A percentile compares a stretch with the other conserved stretches of the same genome.
Conservation (phyloP, 306 rosid species). For the Dalbergia oliveri region DNA sequence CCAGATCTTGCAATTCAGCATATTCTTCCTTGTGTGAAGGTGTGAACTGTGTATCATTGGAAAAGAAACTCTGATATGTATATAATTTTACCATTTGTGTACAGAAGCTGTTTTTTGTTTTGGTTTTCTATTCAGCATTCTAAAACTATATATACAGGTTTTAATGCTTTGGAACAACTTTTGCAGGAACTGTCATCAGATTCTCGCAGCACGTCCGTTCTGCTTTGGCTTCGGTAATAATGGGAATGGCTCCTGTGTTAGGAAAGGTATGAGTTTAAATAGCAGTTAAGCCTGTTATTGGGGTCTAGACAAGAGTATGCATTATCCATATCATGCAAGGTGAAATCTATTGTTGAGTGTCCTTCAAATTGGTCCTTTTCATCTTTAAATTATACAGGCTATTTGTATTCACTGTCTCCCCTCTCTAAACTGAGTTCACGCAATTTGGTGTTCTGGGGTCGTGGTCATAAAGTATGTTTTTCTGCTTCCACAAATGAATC, state of each 20-base stretch:
- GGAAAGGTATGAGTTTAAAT: slow-evolving; percentile 77
- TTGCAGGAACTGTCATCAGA: slow-evolving; percentile 94
- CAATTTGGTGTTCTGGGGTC: slow-evolving; percentile 15
- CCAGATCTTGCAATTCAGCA: slow-evolving; percentile 92
- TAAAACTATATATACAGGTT: slow-evolving; percentile 33
- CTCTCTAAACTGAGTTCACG: slow-evolving; percentile 2
- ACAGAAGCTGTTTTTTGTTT: slow-evolving; percentile 26
- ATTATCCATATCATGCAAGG: slow-evolving; percentile 25
- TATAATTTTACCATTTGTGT: slow-evolving; percentile 22
- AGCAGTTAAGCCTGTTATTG: slow-evolving; percentile 30
- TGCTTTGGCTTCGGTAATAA: slow-evolving; percentile 97
- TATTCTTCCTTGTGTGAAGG: slow-evolving; percentile 99
- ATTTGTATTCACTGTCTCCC: neutral
- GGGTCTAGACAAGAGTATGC: slow-evolving; percentile 24
- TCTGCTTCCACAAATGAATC: slow-evolving; percentile 22
- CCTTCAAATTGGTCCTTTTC: neutral
- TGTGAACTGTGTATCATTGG: slow-evolving; percentile 53
- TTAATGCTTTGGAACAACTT: slow-evolving; percentile 39
- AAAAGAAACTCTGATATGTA: slow-evolving; percentile 30
- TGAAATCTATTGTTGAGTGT: slow-evolving; percentile 20
- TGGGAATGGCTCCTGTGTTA: slow-evolving; percentile 98
- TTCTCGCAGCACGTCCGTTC: slow-evolving; percentile 99
- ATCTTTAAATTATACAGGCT: neutral
- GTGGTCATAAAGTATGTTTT: neutral
- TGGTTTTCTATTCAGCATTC: slow-evolving; percentile 31